A percentile compares a stretch with the other conserved stretches of the same genome.
Evolutionary conservation across 495 filamentous ascomycete species (phyloP).

Genomic region (Bryoglossum gracile): DNA sequence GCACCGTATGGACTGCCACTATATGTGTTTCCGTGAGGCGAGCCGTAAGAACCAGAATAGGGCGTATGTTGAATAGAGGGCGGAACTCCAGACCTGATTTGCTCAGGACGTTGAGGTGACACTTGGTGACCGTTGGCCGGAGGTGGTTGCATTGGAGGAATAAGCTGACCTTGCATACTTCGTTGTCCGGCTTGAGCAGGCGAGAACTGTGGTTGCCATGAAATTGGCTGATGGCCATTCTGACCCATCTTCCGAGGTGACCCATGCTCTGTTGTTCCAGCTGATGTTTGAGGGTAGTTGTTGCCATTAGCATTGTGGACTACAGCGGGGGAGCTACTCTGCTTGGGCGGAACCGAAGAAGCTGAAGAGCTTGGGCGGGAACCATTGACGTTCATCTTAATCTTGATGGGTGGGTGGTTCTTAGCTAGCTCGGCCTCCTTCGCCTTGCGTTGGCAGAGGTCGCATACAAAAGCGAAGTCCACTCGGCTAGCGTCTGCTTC

Average conservation of each 20-base stretch:
- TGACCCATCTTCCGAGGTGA: neutral
- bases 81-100: neutral
- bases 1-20: constrained; percentile 1
- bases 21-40: constrained; percentile 3
- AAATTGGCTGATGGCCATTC: neutral
- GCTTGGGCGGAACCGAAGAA: constrained; percentile 7
- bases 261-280: constrained; percentile 2
- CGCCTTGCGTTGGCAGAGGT: constrained; percentile 61
- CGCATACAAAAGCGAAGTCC: constrained; percentile 85
- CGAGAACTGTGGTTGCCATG: constrained; percentile 1
- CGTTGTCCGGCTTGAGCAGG: neutral
- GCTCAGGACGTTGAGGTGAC: neutral
- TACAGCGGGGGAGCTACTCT: constrained; percentile 12
- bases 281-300: constrained; percentile 1
- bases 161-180: neutral
- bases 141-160: neutral
- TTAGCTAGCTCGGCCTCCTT: constrained; percentile 47
- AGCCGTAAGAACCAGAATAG: constrained; percentile 4
- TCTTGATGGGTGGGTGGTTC: constrained; percentile 51
- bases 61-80: neutral
- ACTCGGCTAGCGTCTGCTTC: constrained; percentile 72
- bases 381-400: constrained; percentile 61
- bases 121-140: constrained; percentile 7
- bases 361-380: constrained; percentile 34
- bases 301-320: constrained; percentile 12